A percentile compares a stretch with the other conserved stretches of the same genome.
Conservation (phyloP, 768 basidiomycete genomes). For the Amyloporia xantha region DNA sequence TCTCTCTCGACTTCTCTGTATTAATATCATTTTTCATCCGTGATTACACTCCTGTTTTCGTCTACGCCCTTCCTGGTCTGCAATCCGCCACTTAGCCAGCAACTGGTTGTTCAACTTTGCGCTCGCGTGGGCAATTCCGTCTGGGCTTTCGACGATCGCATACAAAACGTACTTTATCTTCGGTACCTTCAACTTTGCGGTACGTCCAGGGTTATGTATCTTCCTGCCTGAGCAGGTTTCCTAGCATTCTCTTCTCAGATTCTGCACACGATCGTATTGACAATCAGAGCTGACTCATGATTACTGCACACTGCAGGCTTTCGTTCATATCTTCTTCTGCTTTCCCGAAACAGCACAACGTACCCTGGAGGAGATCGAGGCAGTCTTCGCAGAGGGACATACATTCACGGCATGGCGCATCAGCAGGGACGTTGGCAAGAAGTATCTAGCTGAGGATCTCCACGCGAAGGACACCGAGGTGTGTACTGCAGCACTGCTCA, state of each 20-base stretch:
- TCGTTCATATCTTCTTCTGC: slow-evolving; percentile 69
- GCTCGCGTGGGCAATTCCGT: slow-evolving; percentile 71
- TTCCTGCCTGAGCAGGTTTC: too few relatives aligned
- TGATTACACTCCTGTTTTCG: background rate
- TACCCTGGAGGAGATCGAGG: slow-evolving; percentile 74
- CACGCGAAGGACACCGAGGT: background rate
- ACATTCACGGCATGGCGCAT: slow-evolving; percentile 68
- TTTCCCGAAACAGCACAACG: slow-evolving; percentile 74
- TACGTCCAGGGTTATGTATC: slow-evolving; percentile 20
- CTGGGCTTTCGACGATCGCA: slow-evolving; percentile 57
- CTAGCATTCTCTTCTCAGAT: too few relatives aligned
- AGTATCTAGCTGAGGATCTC: slow-evolving; percentile 50
- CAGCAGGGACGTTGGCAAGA: slow-evolving; percentile 53
- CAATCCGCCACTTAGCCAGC: slow-evolving; percentile 18
- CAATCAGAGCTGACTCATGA: too few relatives aligned
- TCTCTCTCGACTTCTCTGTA: too few relatives aligned
- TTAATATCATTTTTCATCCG: background rate
- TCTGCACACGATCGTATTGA: too few relatives aligned
- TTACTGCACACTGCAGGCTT: slow-evolving; percentile 19
- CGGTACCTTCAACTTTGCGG: slow-evolving; percentile 69
- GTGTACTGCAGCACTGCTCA: background rate
- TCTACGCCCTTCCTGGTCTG: slow-evolving; percentile 23
- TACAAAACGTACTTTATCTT: slow-evolving; percentile 79
- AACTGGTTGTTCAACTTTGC: slow-evolving; percentile 70
- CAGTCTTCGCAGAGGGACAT: slow-evolving; percentile 65